Evolutionary conservation across 225 moss, liverwort and hornwort genomes (phyloP).

Genomic region (Lunularia cruciata): DNA sequence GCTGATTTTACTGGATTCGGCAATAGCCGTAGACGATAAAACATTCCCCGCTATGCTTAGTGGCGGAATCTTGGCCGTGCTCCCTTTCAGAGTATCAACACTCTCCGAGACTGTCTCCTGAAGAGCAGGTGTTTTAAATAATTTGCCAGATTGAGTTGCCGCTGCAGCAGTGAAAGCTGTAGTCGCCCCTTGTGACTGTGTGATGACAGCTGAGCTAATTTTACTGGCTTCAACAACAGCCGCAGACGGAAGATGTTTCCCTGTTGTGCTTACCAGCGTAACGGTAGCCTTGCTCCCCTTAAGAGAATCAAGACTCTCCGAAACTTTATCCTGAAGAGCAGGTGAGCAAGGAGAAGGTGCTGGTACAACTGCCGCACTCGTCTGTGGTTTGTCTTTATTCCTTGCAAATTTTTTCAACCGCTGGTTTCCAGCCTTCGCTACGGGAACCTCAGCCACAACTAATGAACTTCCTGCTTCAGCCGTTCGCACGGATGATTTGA

Average conservation of each 20-base stretch:
- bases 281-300: slow-evolving; percentile 12
- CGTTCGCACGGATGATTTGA: neutral
- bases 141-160: neutral
- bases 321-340: neutral
- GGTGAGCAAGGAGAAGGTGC: neutral
- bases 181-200: too few relatives aligned
- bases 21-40: neutral
- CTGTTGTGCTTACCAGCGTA: neutral
- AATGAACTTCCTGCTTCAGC: neutral
- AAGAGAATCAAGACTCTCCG: neutral
- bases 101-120: too few relatives aligned
- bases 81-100: slow-evolving; percentile 1
- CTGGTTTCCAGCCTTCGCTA: slow-evolving; percentile 22
- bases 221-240: neutral
- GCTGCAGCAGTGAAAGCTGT: too few relatives aligned
- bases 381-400: slow-evolving; percentile 34
- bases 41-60: slow-evolving; percentile 3
- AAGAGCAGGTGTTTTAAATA: too few relatives aligned
- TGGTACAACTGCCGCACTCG: slow-evolving; percentile 2
- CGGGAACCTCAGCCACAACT: slow-evolving; percentile 10
- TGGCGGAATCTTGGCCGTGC: neutral
- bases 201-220: neutral
- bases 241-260: neutral
- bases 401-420: slow-evolving; percentile 48
- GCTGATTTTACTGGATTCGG: slow-evolving; percentile 1